Base-by-base conservation (phyloP, 805 yeast genomes). In the Yarrowia osloensis region DNA sequence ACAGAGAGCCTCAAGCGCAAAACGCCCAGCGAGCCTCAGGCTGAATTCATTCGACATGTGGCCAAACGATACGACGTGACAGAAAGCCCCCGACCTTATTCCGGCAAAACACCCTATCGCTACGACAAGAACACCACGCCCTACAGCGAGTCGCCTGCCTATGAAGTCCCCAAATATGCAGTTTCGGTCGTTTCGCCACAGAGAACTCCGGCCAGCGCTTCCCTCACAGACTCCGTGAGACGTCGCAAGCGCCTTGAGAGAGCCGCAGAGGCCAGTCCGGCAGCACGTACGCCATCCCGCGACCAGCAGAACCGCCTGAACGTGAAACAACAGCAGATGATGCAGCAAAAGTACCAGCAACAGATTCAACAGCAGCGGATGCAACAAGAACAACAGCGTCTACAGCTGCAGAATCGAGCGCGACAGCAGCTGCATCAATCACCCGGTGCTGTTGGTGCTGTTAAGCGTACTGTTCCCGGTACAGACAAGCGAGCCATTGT, bases 191-290 rank as follows among this genome's bases (percentile, higher is more conserved):
- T 57, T 9, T 57, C 63, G 15, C 63, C 63, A 26, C 63, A 40
- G 19, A 40, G 63, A 19, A 33, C 63, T 8, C 63, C 63, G 13
- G 63, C 63, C 13, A 28, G 35, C 7, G 63, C 49, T 0, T 39
- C 63, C 21, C 49, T 57, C 24, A 57, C 63, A 1, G 49, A 57
- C 28, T 57, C 63, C 2, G 63, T 57, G 37, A 57, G 63, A 57
- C 63, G 63, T 7, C 47, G 63, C 24, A 57, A 57, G 31, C 63
- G 63, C 19, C 63, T 57, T 12, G 63, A 57, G 49, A 57, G 63
- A 15, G 49, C 49, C 1, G 24, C 47, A 19, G 63, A 40, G 22
- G 37, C 49, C 24, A 57, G 49, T 28, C 63, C 63, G 2, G 47
- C 63, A 7, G 63, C 35, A 13, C 49, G 47, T 3, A 57, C 63